These are phyloP conservation scores for Piromyces finnis DNA, from an alignment of 192 early-diverging fungal genomes.

Conservation along the genomic window DNA sequence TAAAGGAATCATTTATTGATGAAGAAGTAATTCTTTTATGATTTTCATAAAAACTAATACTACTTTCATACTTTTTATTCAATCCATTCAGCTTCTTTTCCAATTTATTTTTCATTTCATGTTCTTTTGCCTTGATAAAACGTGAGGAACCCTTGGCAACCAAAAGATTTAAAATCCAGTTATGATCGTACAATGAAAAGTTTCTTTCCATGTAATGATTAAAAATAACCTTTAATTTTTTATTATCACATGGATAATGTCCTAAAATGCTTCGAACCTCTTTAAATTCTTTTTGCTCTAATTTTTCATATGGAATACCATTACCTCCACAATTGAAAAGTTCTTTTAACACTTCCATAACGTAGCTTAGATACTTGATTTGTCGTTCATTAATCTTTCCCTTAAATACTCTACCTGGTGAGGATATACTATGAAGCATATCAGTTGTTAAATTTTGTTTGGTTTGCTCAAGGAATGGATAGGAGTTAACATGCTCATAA, in stretches of 20 bases:
- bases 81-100: neutral
- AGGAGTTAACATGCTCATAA: neutral
- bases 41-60: neutral
- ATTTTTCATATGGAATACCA: neutral
- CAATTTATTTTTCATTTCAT: neutral
- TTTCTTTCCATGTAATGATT: neutral
- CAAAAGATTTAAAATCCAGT: neutral
- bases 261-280: neutral
- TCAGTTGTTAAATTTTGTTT: neutral
- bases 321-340: neutral
- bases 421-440: neutral
- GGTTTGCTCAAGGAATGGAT: neutral
- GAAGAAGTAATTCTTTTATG: neutral
- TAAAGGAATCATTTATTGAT: neutral
- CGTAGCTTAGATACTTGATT: neutral
- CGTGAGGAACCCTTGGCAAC: neutral
- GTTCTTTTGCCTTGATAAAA: neutral
- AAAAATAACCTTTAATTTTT: neutral
- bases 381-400: neutral
- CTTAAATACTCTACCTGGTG: neutral
- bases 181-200: neutral
- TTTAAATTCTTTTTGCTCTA: neutral
- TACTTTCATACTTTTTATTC: neutral
- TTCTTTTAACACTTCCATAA: neutral
- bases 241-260: neutral